These are phyloP conservation scores for Blastomyces parvus DNA, from an alignment of 2,329 filamentous ascomycete species.

Conservation along the genomic window DNA sequence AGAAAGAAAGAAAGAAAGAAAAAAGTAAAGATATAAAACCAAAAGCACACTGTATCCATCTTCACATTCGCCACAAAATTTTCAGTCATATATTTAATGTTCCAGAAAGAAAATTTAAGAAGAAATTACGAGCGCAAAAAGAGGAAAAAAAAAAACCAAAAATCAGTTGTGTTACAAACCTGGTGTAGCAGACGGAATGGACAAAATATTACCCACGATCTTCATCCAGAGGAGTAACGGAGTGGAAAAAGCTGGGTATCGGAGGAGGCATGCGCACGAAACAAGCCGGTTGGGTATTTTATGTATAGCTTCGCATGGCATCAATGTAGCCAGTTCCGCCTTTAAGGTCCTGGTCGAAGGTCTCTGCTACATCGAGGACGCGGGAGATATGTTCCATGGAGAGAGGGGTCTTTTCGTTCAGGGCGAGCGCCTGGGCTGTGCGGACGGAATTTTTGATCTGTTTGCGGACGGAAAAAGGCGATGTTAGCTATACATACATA, in stretches of 20 bases:
- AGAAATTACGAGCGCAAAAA: background rate
- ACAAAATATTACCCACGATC: background rate
- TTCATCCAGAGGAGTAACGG: background rate
- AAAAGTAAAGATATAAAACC: background rate
- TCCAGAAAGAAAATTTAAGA: background rate
- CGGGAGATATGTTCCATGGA: constrained; percentile 71
- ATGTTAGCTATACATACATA: background rate
- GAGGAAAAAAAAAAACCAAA: background rate
- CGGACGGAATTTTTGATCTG: constrained; percentile 85
- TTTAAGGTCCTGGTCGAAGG: constrained; percentile 73
- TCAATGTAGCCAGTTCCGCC: constrained; percentile 72
- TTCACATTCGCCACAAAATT: background rate
- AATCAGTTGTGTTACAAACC: background rate
- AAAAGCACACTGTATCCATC: background rate
- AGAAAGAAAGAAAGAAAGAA: too few species aligned
- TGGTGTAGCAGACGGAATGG: background rate
- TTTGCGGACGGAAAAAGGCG: constrained; percentile 7
- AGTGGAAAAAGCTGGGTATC: background rate
- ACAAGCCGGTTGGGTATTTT: constrained; percentile 8
- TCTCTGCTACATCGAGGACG: constrained; percentile 74
- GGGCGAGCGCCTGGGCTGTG: constrained; percentile 71
- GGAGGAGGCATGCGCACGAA: background rate
- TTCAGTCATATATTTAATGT: too few species aligned
- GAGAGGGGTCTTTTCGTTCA: constrained; percentile 61
- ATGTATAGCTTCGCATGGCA: constrained; percentile 68